Evolutionary conservation across 2,329 filamentous ascomycete genomes (phyloP).

Genomic region (Curvularia hawaiiensis): DNA sequence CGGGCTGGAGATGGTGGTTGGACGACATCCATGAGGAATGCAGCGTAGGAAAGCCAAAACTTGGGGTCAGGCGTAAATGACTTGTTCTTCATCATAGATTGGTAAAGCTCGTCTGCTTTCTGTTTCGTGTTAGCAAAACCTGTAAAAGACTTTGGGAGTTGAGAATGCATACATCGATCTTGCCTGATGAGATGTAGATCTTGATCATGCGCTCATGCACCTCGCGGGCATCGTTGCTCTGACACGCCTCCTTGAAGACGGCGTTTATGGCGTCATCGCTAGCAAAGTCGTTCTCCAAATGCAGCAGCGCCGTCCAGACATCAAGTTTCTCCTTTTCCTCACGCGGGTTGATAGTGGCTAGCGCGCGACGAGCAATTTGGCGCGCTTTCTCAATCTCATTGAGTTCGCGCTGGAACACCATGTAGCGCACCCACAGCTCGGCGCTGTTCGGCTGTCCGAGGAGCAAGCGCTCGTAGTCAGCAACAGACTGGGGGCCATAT

Average conservation of each 20-base stretch:
- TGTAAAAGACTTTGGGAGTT: slow-evolving; percentile 7
- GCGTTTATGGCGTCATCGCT: slow-evolving; percentile 81
- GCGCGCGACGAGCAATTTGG: slow-evolving; percentile 86
- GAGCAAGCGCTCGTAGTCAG: slow-evolving; percentile 92
- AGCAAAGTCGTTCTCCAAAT: slow-evolving; percentile 90
- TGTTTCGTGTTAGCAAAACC: slow-evolving; percentile 49
- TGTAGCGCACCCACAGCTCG: slow-evolving; percentile 92
- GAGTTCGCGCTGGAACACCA: slow-evolving; percentile 96
- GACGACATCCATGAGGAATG: slow-evolving; percentile 81
- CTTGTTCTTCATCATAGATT: slow-evolving; percentile 85
- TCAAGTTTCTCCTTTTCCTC: slow-evolving; percentile 94
- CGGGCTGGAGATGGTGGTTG: slow-evolving; percentile 75
- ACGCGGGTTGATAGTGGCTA: slow-evolving; percentile 87
- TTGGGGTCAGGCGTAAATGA: slow-evolving; percentile 74
- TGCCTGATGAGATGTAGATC: slow-evolving; percentile 92
- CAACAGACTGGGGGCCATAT: slow-evolving; percentile 84
- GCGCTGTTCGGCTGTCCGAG: slow-evolving; percentile 94
- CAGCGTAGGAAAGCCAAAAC: slow-evolving; percentile 94
- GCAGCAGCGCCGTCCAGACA: slow-evolving; percentile 92
- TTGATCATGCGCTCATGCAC: slow-evolving; percentile 88
- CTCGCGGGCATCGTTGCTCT: slow-evolving; percentile 90
- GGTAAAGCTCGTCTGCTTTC: slow-evolving; percentile 89
- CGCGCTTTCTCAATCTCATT: slow-evolving; percentile 88
- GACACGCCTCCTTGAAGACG: slow-evolving; percentile 88
- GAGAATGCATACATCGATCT: slow-evolving; percentile 69